Conservation (phyloP, 2,329 filamentous ascomycete genomes). For the Xylariaceae sp. region DNA sequence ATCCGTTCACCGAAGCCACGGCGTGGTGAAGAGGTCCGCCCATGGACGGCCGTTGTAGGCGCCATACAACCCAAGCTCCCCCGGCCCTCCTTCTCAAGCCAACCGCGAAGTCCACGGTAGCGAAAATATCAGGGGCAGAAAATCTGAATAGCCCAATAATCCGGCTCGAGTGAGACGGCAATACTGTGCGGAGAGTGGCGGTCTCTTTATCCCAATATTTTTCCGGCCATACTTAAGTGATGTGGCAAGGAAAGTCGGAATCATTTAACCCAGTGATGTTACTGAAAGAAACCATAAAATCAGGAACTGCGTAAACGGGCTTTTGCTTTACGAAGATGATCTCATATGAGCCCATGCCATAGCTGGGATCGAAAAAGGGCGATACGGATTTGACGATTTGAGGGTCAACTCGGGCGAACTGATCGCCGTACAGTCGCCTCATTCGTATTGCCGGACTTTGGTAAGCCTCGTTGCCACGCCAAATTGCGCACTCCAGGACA, state of each 20-base stretch:
- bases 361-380: constrained; percentile 5
- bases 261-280: neutral
- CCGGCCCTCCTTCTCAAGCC: constrained; percentile 3
- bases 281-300: constrained; percentile 9
- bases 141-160: constrained; percentile 14
- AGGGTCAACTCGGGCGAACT: constrained; percentile 14
- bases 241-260: neutral
- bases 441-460: constrained; percentile 13
- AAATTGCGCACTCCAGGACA: constrained; percentile 11
- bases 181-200: constrained; percentile 5
- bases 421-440: constrained; percentile 16
- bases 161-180: neutral
- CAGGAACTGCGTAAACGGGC: constrained; percentile 5
- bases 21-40: constrained; percentile 9
- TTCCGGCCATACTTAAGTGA: constrained; percentile 12
- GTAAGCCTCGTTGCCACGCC: constrained; percentile 6
- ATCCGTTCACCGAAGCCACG: constrained; percentile 10
- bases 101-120: constrained; percentile 8
- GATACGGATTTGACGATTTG: neutral
- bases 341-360: constrained; percentile 4
- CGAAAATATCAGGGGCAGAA: neutral
- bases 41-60: constrained; percentile 6
- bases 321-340: constrained; percentile 14
- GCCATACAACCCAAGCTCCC: constrained; percentile 9
- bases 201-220: constrained; percentile 11